A percentile compares a stretch with the other conserved stretches of the same genome.
These are phyloP conservation scores for Eragrostis nindensis DNA, from an alignment of 176 grass and related monocot species.

Conservation along the genomic window DNA sequence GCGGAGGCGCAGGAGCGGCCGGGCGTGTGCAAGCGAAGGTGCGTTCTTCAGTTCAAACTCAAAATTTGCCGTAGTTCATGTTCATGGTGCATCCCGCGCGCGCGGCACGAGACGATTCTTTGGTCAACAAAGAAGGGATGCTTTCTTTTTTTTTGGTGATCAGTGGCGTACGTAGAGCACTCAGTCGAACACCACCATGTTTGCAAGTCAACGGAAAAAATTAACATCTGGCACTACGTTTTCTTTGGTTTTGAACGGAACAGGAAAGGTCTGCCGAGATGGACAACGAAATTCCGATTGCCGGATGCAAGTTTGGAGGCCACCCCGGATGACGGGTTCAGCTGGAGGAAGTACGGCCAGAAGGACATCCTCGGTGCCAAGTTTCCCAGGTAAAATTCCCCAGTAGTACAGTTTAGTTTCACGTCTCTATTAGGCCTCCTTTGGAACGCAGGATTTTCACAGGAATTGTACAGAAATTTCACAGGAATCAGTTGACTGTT, in stretches of 20 bases:
- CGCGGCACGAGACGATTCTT: not conserved
- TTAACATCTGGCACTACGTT: not conserved
- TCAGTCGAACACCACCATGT: not conserved
- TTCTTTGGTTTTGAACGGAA: constrained; percentile 7
- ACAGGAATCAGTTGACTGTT: too few relatives aligned
- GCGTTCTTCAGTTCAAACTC: constrained; percentile 3
- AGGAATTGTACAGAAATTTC: too few relatives aligned
- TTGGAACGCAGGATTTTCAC: too few relatives aligned
- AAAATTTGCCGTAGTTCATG: too few relatives aligned
- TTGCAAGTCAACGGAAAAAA: constrained; percentile 14
- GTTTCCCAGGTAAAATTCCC: too few relatives aligned
- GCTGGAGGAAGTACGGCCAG: too few relatives aligned
- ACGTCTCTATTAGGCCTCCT: too few relatives aligned
- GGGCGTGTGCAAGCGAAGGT: constrained; percentile 62
- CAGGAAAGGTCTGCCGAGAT: constrained; percentile 64
- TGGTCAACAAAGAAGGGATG: constrained; percentile 20
- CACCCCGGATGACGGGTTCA: too few relatives aligned
- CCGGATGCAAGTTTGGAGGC: constrained; percentile 33
- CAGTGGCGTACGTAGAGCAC: too few relatives aligned
- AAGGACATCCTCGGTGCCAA: too few relatives aligned
- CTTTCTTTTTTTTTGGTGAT: not conserved
- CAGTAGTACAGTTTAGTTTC: not conserved
- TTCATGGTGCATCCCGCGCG: not conserved
- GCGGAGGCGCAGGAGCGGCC: constrained; percentile 35
- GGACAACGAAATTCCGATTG: constrained; percentile 48